Percentiles rank a stretch among this genome's conserved stretches.
phyloP scores from a whole-genome alignment of 352 stramenopile genomes.

The Globisporangium barbulae region DNA sequence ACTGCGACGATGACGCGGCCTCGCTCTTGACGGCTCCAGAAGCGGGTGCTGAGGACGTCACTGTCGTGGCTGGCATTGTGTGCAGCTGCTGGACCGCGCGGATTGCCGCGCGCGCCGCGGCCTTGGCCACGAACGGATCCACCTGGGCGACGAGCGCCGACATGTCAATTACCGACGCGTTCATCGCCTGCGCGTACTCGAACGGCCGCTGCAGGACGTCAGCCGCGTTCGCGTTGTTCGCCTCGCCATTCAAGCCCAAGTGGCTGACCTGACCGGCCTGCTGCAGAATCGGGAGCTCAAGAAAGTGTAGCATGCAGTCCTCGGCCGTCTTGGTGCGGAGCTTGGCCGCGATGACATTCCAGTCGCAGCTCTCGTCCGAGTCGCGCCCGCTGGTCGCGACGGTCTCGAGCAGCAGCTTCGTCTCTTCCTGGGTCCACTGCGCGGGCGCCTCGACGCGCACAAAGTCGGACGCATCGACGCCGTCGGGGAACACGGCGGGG shows the following conservation, averaged over 20 bases:
- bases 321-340: constrained; percentile 66
- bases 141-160: constrained; percentile 47
- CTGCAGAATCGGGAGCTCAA: constrained; percentile 62
- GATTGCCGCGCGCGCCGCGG: constrained; percentile 63
- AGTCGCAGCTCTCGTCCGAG: constrained; percentile 54
- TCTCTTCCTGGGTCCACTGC: constrained; percentile 51
- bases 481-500: constrained; percentile 45
- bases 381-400: constrained; percentile 30
- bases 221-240: background rate
- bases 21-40: constrained; percentile 11
- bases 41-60: background rate
- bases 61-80: constrained; percentile 25
- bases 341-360: constrained; percentile 70
- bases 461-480: constrained; percentile 63
- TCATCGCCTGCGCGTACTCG: constrained; percentile 42
- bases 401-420: constrained; percentile 41
- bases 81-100: constrained; percentile 63
- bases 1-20: background rate
- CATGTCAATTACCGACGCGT: constrained; percentile 55
- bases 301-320: constrained; percentile 78
- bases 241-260: background rate
- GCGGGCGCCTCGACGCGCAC: constrained; percentile 25
- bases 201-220: constrained; percentile 34
- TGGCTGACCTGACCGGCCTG: constrained; percentile 10
- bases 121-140: constrained; percentile 70